These are phyloP conservation scores for Solanum pinnatisectum DNA, from an alignment of 257 asterid species.

Conservation along the genomic window DNA sequence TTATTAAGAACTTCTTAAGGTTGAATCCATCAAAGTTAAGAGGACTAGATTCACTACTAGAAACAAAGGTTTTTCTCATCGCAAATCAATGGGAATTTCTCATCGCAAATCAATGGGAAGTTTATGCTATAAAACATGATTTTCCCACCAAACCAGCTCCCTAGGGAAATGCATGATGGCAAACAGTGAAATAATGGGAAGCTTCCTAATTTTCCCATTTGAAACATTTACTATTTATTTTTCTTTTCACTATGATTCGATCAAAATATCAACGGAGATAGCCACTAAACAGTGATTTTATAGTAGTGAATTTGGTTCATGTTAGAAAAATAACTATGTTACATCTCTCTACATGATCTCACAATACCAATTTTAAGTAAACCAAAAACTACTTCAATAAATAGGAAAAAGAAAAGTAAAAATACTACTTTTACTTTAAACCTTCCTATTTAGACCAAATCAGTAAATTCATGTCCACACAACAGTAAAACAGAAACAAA, in stretches of 20 bases:
- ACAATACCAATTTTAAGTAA: background rate
- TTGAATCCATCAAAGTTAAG: background rate
- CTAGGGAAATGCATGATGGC: background rate
- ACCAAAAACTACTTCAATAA: background rate
- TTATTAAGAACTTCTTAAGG: background rate
- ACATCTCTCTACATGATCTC: background rate
- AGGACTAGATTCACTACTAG: background rate
- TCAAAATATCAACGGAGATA: background rate
- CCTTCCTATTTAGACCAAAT: too few relatives aligned
- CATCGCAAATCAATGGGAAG: background rate
- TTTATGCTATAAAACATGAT: background rate
- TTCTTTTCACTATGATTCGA: background rate
- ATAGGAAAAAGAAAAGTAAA: background rate
- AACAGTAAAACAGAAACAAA: background rate
- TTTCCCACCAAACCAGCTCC: background rate
- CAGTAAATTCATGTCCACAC: background rate
- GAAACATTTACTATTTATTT: too few relatives aligned
- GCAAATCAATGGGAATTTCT: background rate
- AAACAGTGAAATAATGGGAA: background rate
- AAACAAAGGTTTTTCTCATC: background rate
- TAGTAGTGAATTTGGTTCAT: background rate
- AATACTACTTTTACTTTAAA: background rate
- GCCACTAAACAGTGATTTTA: too few relatives aligned
- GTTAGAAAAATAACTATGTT: background rate
- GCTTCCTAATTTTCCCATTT: background rate